Conservation (phyloP, 2,329 filamentous ascomycete genomes). For the Tolypocladium tropicale region DNA sequence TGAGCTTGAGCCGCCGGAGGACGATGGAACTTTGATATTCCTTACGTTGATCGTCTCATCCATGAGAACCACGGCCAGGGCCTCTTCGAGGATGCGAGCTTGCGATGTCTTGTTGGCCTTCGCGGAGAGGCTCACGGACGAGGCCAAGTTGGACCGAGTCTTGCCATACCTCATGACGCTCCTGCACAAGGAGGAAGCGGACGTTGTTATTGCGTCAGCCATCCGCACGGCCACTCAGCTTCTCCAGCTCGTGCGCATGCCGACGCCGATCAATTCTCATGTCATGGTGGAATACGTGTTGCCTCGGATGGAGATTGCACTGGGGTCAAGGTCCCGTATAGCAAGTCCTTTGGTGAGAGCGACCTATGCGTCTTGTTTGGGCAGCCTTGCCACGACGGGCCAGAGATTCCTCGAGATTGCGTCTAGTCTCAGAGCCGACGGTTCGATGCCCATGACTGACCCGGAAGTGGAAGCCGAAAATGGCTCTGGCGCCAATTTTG, state of each 20-base stretch:
- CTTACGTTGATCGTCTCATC: conserved; percentile 82
- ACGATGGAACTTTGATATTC: conserved; percentile 90
- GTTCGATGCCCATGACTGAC: conserved; percentile 66
- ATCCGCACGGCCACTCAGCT: conserved; percentile 83
- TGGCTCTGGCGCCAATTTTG: conserved; percentile 60
- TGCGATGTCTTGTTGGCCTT: conserved; percentile 91
- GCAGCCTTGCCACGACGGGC: conserved; percentile 78
- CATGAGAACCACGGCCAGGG: conserved; percentile 76
- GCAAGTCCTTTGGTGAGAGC: conserved; percentile 67
- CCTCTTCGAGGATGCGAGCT: conserved; percentile 77
- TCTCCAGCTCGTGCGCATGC: conserved; percentile 75
- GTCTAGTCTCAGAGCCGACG: conserved; percentile 75
- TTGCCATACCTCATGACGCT: conserved; percentile 81
- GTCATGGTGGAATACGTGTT: conserved; percentile 60
- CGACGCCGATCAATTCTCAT: conserved; percentile 67
- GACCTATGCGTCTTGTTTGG: conserved; percentile 87
- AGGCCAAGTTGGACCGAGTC: conserved; percentile 89
- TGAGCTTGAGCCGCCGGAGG: conserved; percentile 50
- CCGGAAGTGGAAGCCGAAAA: conserved; percentile 67
- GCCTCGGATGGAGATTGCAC: conserved; percentile 47
- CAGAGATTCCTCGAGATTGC: conserved; percentile 83
- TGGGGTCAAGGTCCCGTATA: conserved; percentile 31
- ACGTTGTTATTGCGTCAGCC: conserved; percentile 77
- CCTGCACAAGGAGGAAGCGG: conserved; percentile 63
- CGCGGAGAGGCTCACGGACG: conserved; percentile 81